Percentiles rank a stretch among this genome's conserved stretches.
These are phyloP conservation scores for Gliomastix tumulicola DNA, from an alignment of 2,329 filamentous ascomycete species.

Conservation along the genomic window DNA sequence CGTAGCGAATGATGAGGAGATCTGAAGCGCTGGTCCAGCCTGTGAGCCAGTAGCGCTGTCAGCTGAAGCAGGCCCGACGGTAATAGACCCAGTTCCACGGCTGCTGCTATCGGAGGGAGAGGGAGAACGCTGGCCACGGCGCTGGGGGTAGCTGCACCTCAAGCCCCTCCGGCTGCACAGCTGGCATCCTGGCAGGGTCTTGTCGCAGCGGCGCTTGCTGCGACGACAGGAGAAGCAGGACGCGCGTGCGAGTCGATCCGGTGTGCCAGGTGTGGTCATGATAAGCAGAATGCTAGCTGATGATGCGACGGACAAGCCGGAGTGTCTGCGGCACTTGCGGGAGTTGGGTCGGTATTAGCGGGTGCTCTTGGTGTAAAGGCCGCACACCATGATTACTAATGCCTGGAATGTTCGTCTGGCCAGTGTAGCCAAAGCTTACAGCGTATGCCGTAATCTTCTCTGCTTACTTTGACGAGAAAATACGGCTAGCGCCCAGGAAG, in stretches of 20 bases:
- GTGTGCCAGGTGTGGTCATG: not conserved
- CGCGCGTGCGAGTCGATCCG: not conserved
- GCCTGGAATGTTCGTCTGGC: too few species aligned
- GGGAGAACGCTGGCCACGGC: not conserved
- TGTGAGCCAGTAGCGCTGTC: not conserved
- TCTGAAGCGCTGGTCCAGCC: not conserved
- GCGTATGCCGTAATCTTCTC: too few species aligned
- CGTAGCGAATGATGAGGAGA: not conserved
- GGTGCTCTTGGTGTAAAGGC: too few species aligned
- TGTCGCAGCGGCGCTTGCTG: constrained; percentile 3
- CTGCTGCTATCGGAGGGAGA: not conserved
- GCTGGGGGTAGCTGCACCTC: not conserved
- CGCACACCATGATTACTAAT: too few species aligned
- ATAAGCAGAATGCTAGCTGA: too few species aligned
- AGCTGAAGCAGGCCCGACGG: not conserved
- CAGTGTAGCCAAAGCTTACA: too few species aligned
- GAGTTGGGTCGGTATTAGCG: too few species aligned
- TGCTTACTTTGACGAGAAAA: too few species aligned
- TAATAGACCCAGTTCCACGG: not conserved
- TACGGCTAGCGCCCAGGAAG: too few species aligned
- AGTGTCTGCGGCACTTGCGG: not conserved
- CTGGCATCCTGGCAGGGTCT: not conserved
- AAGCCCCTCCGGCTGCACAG: not conserved
- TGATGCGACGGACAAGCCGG: not conserved
- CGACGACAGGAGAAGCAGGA: constrained; percentile 1